Evolutionary conservation across 78 protist genomes (phyloP).

Genomic region (Dictyostelium intermedium): DNA sequence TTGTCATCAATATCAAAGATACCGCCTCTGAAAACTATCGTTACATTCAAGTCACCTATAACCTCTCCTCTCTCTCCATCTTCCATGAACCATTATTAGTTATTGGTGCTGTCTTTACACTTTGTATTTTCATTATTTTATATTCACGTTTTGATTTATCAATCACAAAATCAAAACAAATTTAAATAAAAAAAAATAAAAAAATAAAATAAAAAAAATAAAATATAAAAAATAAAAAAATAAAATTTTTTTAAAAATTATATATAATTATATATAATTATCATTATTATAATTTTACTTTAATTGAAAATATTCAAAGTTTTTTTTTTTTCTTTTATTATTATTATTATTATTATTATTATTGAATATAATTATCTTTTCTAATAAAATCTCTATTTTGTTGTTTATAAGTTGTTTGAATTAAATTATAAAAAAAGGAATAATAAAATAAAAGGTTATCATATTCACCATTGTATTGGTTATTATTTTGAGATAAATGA

Average conservation of each 20-base stretch:
- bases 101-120: constrained; percentile 60
- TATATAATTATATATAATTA: not conserved
- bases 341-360: not conserved
- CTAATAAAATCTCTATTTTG: constrained; percentile 22
- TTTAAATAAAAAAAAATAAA: not conserved
- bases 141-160: constrained; percentile 55
- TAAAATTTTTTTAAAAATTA: not conserved
- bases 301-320: too few relatives aligned
- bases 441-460: constrained; percentile 75
- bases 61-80: constrained; percentile 30
- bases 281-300: too few relatives aligned
- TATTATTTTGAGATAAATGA: constrained; percentile 26
- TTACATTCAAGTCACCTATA: constrained; percentile 55
- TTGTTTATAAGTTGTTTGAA: constrained; percentile 66
- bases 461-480: constrained; percentile 66
- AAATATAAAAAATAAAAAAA: not conserved
- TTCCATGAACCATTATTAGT: constrained; percentile 78
- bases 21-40: constrained; percentile 46
- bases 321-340: not conserved
- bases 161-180: not conserved
- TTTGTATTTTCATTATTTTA: constrained; percentile 58
- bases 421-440: constrained; percentile 66
- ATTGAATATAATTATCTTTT: constrained; percentile 65
- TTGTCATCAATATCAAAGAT: constrained; percentile 7
- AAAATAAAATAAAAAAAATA: not conserved